Conservation (phyloP, 2,329 filamentous ascomycete genomes). For the Dothidotthia symphoricarpi region DNA sequence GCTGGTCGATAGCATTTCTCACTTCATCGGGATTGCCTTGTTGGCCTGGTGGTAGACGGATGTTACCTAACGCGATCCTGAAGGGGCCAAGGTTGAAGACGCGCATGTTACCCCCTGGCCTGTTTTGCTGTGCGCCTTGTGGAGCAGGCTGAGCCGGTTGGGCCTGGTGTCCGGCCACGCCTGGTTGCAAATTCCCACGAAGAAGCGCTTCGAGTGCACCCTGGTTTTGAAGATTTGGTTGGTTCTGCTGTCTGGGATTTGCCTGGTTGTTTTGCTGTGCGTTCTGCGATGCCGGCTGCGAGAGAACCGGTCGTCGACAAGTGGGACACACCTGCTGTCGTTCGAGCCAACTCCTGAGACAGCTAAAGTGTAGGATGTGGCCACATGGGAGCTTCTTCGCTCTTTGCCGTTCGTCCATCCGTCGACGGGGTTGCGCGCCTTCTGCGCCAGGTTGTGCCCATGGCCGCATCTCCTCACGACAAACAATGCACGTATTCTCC, state of each 20-base stretch:
- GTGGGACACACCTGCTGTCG: slow-evolving; percentile 96
- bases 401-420: slow-evolving; percentile 75
- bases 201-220: slow-evolving; percentile 21
- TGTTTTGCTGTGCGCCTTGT: slow-evolving; percentile 19
- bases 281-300: slow-evolving; percentile 26
- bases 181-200: slow-evolving; percentile 19
- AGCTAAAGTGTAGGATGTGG: slow-evolving; percentile 91
- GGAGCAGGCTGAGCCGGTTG: slow-evolving; percentile 23
- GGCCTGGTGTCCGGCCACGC: slow-evolving; percentile 12
- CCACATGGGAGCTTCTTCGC: slow-evolving; percentile 97
- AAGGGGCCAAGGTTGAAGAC: slow-evolving; percentile 41
- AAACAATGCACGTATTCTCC: slow-evolving; percentile 96
- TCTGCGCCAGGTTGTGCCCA: slow-evolving; percentile 60
- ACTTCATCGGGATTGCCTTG: slow-evolving; percentile 25
- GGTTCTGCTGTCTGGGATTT: slow-evolving; percentile 23
- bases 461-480: slow-evolving; percentile 88
- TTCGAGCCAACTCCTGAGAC: slow-evolving; percentile 95
- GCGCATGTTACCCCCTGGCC: slow-evolving; percentile 33
- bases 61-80: slow-evolving; percentile 35
- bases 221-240: slow-evolving; percentile 13
- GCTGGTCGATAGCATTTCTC: slow-evolving; percentile 23
- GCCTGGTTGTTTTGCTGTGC: slow-evolving; percentile 28
- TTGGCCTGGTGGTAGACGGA: slow-evolving; percentile 31
- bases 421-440: slow-evolving; percentile 37
- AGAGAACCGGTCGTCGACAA: slow-evolving; percentile 78